Base-by-base conservation (phyloP, 257 asterid species). In the Salvia splendens region DNA sequence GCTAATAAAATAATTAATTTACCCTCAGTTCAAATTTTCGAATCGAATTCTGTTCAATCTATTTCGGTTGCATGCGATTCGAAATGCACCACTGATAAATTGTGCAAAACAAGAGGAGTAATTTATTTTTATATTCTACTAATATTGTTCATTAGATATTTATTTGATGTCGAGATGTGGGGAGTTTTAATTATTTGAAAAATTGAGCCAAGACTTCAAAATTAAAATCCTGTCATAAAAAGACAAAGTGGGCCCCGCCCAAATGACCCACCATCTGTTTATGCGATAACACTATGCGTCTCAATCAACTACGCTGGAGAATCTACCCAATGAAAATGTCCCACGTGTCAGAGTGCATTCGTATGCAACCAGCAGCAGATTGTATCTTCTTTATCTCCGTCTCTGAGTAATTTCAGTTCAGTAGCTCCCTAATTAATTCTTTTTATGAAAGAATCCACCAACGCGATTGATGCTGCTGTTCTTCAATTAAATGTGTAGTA, bases 221-320 rank as follows among this genome's bases (percentile, higher is more conserved):
- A 42, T 65, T 65, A 16, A 66, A 76, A 51, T 12, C 12, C 9
- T 10, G 12, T 10, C 50, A 12, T 5, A 30, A 30, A 15, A 32
- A 53, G 69, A 66, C 66, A 61, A 45, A 58, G 45, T 6, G 63
- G 66, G 67, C 66, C 73, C 53, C 61, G 67, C 66, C 73, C 53
- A 40, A 11, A 3, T 41, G 65, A 10, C 68, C 70, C 64, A 58
- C 55, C 16, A 45, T 17, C 20, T 32, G 46, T 12, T 60, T 24
- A 45, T 9, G 30, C 47, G 49, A 73, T 11, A 30, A 51, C 0
- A 41, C 56, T 20, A 12, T 28, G 24, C 10, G 33, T 65, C 56
- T n/a, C 14, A 67, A 42, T 42, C 52, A 40, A 33, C 52, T 1
- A 43, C 50, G 30, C 48, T 7, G 53, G 36, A n/a, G 8, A 12